Conservation (phyloP, 2,329 filamentous ascomycete genomes). For the Endoconidiophora laricicola region DNA sequence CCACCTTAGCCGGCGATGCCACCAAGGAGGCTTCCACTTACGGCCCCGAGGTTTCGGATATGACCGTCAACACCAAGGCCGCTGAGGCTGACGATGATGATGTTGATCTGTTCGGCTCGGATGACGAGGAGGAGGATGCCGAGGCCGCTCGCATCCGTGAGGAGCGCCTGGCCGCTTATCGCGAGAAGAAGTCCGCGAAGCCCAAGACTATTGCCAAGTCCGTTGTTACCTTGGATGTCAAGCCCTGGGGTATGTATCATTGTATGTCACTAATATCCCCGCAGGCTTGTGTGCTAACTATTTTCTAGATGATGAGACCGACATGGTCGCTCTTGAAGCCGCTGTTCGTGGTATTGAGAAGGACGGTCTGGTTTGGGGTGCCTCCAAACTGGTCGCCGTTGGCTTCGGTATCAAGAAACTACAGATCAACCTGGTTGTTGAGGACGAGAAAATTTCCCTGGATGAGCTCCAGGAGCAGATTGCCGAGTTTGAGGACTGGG, state of each 20-base stretch:
- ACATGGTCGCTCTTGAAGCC: conserved; percentile 68
- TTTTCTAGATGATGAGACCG: conserved; percentile 67
- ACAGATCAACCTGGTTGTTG: conserved; percentile 93
- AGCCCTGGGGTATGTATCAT: conserved; percentile 86
- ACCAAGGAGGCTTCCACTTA: conserved; percentile 79
- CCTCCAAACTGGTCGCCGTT: conserved; percentile 71
- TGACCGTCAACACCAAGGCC: conserved; percentile 73
- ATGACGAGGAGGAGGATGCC: conserved; percentile 85
- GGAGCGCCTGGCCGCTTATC: conserved; percentile 83
- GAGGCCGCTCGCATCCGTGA: conserved; percentile 73
- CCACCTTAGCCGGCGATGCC: conserved; percentile 76
- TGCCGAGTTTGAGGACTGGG: conserved; percentile 71
- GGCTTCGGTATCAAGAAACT: conserved; percentile 99
- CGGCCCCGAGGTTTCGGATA: conserved; percentile 65
- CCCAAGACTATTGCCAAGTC: conserved; percentile 89
- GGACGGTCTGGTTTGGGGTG: conserved; percentile 94
- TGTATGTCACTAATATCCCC: background rate
- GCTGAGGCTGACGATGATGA: conserved; percentile 53
- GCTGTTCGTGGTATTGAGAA: conserved; percentile 70
- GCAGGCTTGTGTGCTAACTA: conserved; percentile 16
- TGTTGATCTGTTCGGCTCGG: conserved; percentile 82
- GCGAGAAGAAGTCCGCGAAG: conserved; percentile 92
- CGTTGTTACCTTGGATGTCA: conserved; percentile 86
- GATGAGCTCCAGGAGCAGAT: conserved; percentile 80
- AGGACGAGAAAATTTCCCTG: conserved; percentile 57